Evolutionary conservation across 768 basidiomycete species (phyloP).

Genomic region (Lyophyllum atratum): DNA sequence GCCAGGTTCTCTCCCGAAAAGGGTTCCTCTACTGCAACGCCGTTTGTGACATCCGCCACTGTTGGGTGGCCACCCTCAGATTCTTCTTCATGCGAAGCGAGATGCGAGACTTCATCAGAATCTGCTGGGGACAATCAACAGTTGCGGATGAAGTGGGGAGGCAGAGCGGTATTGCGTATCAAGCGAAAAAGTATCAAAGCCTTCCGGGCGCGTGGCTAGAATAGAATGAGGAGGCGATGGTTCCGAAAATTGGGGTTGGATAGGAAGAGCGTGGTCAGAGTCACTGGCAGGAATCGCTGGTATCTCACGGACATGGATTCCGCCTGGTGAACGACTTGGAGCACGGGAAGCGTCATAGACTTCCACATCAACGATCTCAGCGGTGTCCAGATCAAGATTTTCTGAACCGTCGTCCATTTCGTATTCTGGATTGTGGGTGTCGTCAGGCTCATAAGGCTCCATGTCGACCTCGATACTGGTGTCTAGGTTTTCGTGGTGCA

Average conservation of each 20-base stretch:
- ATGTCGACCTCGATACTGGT: conserved; percentile 66
- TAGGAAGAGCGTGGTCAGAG: neutral
- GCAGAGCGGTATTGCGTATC: neutral
- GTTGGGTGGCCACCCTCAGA: neutral
- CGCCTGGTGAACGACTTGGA: conserved; percentile 26
- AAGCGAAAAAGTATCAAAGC: neutral
- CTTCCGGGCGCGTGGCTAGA: neutral
- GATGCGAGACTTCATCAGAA: neutral
- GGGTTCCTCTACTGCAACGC: neutral
- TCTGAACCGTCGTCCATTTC: conserved; percentile 53
- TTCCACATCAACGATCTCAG: conserved; percentile 48
- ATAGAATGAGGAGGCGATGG: neutral
- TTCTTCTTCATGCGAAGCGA: neutral
- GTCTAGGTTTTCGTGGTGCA: conserved; percentile 21
- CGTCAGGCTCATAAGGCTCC: conserved; percentile 56
- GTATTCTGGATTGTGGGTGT: conserved; percentile 49
- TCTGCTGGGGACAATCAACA: neutral
- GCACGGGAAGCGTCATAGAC: conserved; percentile 43
- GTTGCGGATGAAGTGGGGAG: neutral
- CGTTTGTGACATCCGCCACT: neutral
- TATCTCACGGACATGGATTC: conserved; percentile 8
- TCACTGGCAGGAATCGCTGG: conserved; percentile 8
- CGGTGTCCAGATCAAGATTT: conserved; percentile 23
- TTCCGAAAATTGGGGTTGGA: conserved; percentile 6
- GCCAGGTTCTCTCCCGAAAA: neutral